Conservation (phyloP, 176 grass and related monocot species). For the Eragrostis curvula region DNA sequence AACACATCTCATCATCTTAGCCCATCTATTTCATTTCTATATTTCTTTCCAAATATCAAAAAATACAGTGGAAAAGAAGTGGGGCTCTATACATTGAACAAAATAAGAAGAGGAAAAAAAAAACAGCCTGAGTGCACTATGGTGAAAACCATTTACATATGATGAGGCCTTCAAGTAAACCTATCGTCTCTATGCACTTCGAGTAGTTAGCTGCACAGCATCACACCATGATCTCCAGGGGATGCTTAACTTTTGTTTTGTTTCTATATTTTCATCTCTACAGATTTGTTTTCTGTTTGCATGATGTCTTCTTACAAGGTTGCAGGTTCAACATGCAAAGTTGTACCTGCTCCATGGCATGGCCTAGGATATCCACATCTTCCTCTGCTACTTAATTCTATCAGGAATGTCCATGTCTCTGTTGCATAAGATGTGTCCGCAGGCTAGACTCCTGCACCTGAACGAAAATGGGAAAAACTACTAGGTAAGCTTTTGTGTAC, state of each 20-base stretch:
- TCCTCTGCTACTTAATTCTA: slow-evolving; percentile 16
- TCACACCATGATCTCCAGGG: slow-evolving; percentile 59
- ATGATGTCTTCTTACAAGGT: slow-evolving; percentile 27
- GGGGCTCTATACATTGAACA: not conserved
- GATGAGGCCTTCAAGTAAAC: slow-evolving; percentile 34
- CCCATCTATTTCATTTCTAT: slow-evolving; percentile 42
- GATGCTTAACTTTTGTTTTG: slow-evolving; percentile 45
- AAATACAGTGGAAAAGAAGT: slow-evolving; percentile 69
- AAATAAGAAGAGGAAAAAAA: slow-evolving; percentile 7
- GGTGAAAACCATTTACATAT: slow-evolving; percentile 62
- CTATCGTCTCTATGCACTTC: slow-evolving; percentile 53
- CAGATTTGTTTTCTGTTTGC: slow-evolving; percentile 37
- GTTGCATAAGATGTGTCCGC: slow-evolving; percentile 74
- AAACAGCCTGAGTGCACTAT: slow-evolving; percentile 23
- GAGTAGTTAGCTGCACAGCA: slow-evolving; percentile 60
- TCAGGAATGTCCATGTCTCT: slow-evolving; percentile 35
- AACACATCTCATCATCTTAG: slow-evolving; percentile 9
- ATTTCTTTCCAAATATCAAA: slow-evolving; percentile 60
- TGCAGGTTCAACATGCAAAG: slow-evolving; percentile 34
- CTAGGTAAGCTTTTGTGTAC: slow-evolving; percentile 27
- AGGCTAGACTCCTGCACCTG: slow-evolving; percentile 84
- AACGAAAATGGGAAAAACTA: slow-evolving; percentile 27
- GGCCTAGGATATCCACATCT: slow-evolving; percentile 1
- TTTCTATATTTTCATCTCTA: slow-evolving; percentile 36
- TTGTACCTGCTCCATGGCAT: slow-evolving; percentile 36